Evolutionary conservation across 1,284 basidiomycete genomes (phyloP).

Genomic region (Tylopilus sp.): DNA sequence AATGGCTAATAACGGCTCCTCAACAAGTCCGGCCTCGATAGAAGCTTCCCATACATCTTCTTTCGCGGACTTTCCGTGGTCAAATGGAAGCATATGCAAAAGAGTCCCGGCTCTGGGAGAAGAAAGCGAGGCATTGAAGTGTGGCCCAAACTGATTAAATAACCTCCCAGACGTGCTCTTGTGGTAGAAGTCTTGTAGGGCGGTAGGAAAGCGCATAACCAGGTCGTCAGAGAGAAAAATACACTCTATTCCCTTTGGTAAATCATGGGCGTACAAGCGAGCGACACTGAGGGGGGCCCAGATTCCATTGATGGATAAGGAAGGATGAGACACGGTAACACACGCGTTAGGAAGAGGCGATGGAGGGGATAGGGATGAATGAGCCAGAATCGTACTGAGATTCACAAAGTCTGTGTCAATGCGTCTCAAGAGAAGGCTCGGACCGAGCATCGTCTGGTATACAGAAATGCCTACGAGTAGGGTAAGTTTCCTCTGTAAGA

Average conservation of each 20-base stretch:
- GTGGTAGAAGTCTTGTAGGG: conserved; percentile 52
- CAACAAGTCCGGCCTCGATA: conserved; percentile 21
- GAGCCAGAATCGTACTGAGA: conserved; percentile 52
- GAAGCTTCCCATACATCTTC: conserved; percentile 22
- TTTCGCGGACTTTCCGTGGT: conserved; percentile 4
- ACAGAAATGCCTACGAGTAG: conserved; percentile 55
- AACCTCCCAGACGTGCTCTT: conserved; percentile 42
- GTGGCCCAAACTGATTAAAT: conserved; percentile 51
- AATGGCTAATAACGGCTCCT: conserved; percentile 28
- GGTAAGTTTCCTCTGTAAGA: conserved; percentile 3
- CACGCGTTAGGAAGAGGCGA: conserved; percentile 29
- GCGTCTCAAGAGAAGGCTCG: conserved; percentile 54
- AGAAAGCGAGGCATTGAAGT: conserved; percentile 27
- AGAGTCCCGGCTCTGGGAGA: conserved; percentile 14
- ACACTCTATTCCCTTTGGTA: conserved; percentile 38
- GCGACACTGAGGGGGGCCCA: conserved; percentile 65
- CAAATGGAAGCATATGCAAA: conserved; percentile 9
- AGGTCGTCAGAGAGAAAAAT: conserved; percentile 58
- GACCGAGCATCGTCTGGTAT: conserved; percentile 59
- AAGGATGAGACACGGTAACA: conserved; percentile 38
- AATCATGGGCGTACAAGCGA: conserved; percentile 37
- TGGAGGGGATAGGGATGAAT: conserved; percentile 35
- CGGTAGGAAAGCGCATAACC: conserved; percentile 55
- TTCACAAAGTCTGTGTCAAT: conserved; percentile 75
- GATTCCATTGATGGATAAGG: conserved; percentile 49